Conservation (phyloP, 768 basidiomycete species). For the Psilocybe sp. region DNA sequence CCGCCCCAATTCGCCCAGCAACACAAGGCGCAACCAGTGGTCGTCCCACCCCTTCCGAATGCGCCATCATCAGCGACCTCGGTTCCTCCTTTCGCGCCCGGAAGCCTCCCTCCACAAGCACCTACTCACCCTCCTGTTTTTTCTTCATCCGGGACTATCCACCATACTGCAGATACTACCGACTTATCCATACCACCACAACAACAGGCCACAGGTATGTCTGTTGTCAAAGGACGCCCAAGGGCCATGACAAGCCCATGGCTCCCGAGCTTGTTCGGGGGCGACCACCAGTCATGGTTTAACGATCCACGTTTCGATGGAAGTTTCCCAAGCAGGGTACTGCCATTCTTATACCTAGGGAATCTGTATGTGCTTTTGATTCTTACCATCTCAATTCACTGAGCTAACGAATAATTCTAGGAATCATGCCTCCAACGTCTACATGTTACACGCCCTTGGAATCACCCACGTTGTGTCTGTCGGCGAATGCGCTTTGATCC, state of each 20-base stretch:
- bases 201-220: constrained; percentile 1
- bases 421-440: constrained; percentile 91
- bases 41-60: background rate
- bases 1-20: constrained; percentile 11
- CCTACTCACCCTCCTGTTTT: background rate
- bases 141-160: background rate
- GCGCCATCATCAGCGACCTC: background rate
- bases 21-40: background rate
- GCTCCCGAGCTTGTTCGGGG: constrained; percentile 55
- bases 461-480: constrained; percentile 98
- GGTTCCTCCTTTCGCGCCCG: constrained; percentile 11
- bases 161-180: background rate
- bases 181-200: constrained; percentile 8
- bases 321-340: constrained; percentile 89
- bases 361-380: constrained; percentile 74
- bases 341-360: constrained; percentile 92
- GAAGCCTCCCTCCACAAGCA: constrained; percentile 13
- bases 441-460: constrained; percentile 93
- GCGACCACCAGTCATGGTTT: constrained; percentile 91
- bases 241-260: constrained; percentile 71
- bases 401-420: constrained; percentile 33
- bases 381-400: constrained; percentile 7
- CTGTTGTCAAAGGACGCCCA: constrained; percentile 45
- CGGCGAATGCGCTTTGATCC: constrained; percentile 89
- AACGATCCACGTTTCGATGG: constrained; percentile 92